Base-by-base conservation (phyloP, 2,329 filamentous ascomycete species). In the Stagonosporopsis rhizophila region DNA sequence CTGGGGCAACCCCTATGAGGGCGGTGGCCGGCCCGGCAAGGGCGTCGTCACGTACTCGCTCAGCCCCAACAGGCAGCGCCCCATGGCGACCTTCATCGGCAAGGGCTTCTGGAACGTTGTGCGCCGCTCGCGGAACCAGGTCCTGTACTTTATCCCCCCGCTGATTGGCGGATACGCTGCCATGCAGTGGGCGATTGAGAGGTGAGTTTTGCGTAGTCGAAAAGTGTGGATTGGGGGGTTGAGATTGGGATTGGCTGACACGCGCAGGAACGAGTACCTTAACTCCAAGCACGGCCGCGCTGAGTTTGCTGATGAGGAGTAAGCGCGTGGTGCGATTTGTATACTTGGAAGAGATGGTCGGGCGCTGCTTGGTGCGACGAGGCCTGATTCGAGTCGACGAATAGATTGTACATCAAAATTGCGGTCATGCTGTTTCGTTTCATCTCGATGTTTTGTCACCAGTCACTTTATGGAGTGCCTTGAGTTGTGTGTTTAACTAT, bases 51-150 rank as follows among this genome's bases (percentile, higher is more conserved):
- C 82, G 72, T 98, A 96, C 81, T 85, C 88, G 66, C 76, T 99
- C 67, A 89, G 91, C 69, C 80, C 89, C 67, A 98, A 99, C 85
- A 89, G 90, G 76, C 94, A 96, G 83, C 88, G 90, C 73, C 90
- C 92, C 62, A 84, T 96, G 67, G 92, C 92, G 63, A 91, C 91
- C 71, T 82, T 89, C 58, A 79, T 84, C 64, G 81, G 94, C 78
- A 90, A 89, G 67, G 94, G 93, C 73, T 81, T 98, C 82, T 98
- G 98, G 89, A 99, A 99, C 86, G 89, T 87, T 70, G 96, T 90
- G 85, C 89, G 95, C 79, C 88, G 95, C 73, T 90, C 89, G 80
- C 88, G 87, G 77, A 79, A 84, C 69, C 95, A 98, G 84, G 87
- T 96, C 68, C 87, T 98, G 69, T 99, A 93, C 85, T 88, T 93